Percentiles rank a stretch among this genome's conserved stretches.
These are phyloP conservation scores for Lineolata rhizophorae DNA, from an alignment of 495 filamentous ascomycete genomes.

Conservation along the genomic window DNA sequence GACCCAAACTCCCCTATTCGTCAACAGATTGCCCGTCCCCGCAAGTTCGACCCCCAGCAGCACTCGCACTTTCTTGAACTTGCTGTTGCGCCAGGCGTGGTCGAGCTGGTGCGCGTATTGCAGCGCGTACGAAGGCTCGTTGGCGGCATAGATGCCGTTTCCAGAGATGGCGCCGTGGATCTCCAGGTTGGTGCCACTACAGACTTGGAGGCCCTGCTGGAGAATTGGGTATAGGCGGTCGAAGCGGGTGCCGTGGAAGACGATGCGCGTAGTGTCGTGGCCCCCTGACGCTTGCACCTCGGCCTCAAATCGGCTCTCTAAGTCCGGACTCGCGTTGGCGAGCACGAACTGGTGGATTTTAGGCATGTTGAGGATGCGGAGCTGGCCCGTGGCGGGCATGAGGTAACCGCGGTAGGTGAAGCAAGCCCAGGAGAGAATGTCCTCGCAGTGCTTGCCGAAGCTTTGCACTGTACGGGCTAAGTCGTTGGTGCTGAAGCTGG, in stretches of 20 bases:
- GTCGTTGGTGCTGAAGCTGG: too few relatives aligned
- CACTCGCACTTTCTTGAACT: slow-evolving; percentile 7
- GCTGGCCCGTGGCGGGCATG: slow-evolving; percentile 9
- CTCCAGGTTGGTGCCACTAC: slow-evolving; percentile 12
- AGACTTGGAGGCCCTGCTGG: slow-evolving; percentile 11
- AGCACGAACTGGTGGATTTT: slow-evolving; percentile 17
- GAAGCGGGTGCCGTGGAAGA: slow-evolving; percentile 18
- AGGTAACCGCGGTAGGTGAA: slow-evolving; percentile 14
- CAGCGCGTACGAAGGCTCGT: slow-evolving; percentile 12
- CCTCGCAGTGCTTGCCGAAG: too few relatives aligned
- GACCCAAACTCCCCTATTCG: slow-evolving; percentile 11
- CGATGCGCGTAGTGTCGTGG: slow-evolving; percentile 10
- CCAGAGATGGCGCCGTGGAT: slow-evolving; percentile 13
- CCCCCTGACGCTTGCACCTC: slow-evolving; percentile 1
- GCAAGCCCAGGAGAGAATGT: slow-evolving; percentile 14
- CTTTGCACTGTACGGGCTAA: too few relatives aligned
- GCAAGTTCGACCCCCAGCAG: slow-evolving; percentile 15
- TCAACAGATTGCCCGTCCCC: slow-evolving; percentile 1
- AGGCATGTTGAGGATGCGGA: slow-evolving; percentile 12
- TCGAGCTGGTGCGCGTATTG: slow-evolving; percentile 6
- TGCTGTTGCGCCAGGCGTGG: too few relatives aligned
- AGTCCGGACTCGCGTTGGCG: slow-evolving; percentile 11
- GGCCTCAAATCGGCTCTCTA: slow-evolving; percentile 9
- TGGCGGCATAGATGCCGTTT: slow-evolving; percentile 16
- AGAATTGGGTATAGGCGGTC: slow-evolving; percentile 16